Evolutionary conservation across 495 filamentous ascomycete genomes (phyloP), one percentile per base, ranked within the genome.

Genomic region (Chaetomidium leptoderma): DNA sequence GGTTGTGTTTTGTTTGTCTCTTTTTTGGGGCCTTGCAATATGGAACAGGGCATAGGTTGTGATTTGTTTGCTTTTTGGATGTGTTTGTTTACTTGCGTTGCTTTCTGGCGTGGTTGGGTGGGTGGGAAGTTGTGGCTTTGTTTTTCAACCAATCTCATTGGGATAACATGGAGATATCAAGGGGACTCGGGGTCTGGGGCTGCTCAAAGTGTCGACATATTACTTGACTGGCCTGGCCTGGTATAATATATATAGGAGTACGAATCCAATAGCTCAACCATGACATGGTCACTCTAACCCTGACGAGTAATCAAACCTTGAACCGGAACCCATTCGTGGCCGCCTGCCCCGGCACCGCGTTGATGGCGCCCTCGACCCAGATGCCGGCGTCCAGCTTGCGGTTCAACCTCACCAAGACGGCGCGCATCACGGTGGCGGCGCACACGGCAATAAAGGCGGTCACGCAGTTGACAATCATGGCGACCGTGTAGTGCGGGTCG

Each of bases 381-480:
- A 70, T 74, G 50, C 81, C 80, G 44, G 68, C 60, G 39, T 89
- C 88, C 14, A 92, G 76, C 71, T 85, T 88, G 74, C 79, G 83
- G 59, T 95, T 95, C 58, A 89, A 64, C 42, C 81, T 67, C n/a
- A 79, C 78, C 6, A 95, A 76, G 16, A 88, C 80, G 39, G 87
- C 74, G 1, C 87, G 72, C 60, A 92, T 69, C 1, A 81, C 64
- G 0, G 84, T 83, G 2, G 89, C 87, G 33, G 82, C 74, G 23
- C 83, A 45, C 33, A 92, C 87, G 1, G 88, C 83, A 40, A 91
- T 69, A 23, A 83, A 76, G 0, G 81, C 81, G 35, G 83, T 90
- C 3, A 70, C 79, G 60, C 84, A 88, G 67, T 92, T 90, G 56
- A 91, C 87, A 2, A 76, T 72, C 81, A 92, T 89, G 6, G 90